Percentiles rank a stretch among this genome's conserved stretches.
phyloP scores from a whole-genome alignment of 1,284 basidiomycete species.

The Sanghuangporus baumii region DNA sequence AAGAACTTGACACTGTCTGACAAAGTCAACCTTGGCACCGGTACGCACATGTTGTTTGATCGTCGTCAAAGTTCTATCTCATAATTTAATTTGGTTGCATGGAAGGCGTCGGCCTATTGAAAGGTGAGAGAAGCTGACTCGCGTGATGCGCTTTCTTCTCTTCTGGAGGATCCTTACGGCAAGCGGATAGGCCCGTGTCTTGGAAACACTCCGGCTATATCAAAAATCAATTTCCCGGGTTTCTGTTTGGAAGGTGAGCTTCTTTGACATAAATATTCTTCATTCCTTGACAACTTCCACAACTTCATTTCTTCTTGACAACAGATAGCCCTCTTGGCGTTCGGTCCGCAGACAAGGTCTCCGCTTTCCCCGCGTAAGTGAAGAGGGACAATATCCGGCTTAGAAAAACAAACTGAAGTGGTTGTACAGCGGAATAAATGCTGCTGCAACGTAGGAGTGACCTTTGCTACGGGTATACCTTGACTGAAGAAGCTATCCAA shows the following conservation, averaged over 20 bases:
- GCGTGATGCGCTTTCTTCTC: background rate
- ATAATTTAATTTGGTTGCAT: background rate
- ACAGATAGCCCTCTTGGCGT: slow-evolving; percentile 57
- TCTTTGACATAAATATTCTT: background rate
- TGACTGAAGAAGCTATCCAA: background rate
- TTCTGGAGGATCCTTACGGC: background rate
- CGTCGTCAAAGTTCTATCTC: background rate
- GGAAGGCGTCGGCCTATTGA: slow-evolving; percentile 11
- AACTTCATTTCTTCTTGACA: background rate
- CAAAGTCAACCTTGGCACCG: slow-evolving; percentile 53
- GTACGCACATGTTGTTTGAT: slow-evolving; percentile 23
- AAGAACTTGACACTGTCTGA: slow-evolving; percentile 45
- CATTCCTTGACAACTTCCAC: too few species aligned
- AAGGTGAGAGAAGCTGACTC: background rate
- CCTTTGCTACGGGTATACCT: background rate
- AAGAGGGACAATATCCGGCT: background rate
- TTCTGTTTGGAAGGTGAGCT: slow-evolving; percentile 58
- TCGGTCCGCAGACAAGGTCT: slow-evolving; percentile 53
- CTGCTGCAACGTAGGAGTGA: slow-evolving; percentile 53
- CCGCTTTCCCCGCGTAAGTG: slow-evolving; percentile 62
- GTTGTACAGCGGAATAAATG: slow-evolving; percentile 51
- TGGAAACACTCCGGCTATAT: slow-evolving; percentile 61
- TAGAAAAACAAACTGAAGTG: background rate
- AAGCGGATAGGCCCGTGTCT: slow-evolving; percentile 46
- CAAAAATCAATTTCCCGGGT: slow-evolving; percentile 57